These are phyloP conservation scores for Fusarium tupiense DNA, from an alignment of 2,329 filamentous ascomycete species.

Conservation along the genomic window DNA sequence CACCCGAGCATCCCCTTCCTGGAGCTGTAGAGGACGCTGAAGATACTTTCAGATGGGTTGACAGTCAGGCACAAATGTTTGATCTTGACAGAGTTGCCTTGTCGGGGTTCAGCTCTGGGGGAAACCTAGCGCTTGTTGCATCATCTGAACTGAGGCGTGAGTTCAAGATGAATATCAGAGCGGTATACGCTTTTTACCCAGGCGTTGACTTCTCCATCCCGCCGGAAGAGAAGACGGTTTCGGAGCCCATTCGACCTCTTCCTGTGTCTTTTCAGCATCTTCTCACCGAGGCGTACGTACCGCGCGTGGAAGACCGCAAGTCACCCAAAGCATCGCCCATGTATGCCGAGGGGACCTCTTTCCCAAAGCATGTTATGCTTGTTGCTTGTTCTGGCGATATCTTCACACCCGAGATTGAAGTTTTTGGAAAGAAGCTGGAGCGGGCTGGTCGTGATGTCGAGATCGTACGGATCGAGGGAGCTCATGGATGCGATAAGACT, in stretches of 20 bases:
- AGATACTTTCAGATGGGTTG: slow-evolving; percentile 49
- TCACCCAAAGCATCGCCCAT: slow-evolving; percentile 49
- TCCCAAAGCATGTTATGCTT: slow-evolving; percentile 36
- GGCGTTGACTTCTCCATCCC: slow-evolving; percentile 45
- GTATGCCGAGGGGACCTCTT: slow-evolving; percentile 36
- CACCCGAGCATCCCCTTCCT: slow-evolving; percentile 53
- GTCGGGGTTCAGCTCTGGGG: slow-evolving; percentile 59
- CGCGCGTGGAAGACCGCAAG: slow-evolving; percentile 37
- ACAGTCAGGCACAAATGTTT: slow-evolving; percentile 40
- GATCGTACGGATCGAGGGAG: slow-evolving; percentile 17
- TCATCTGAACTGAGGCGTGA: slow-evolving; percentile 41
- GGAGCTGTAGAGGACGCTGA: slow-evolving; percentile 45
- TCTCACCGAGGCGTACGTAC: slow-evolving; percentile 49
- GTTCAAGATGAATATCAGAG: slow-evolving; percentile 55
- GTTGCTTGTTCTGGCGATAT: slow-evolving; percentile 49
- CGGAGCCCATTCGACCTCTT: slow-evolving; percentile 32
- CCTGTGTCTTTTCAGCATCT: slow-evolving; percentile 25
- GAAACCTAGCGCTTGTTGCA: slow-evolving; percentile 52
- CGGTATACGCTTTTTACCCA: slow-evolving; percentile 59
- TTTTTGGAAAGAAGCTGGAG: slow-evolving; percentile 41
- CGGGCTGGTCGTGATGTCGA: slow-evolving; percentile 11
- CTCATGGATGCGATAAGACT: slow-evolving; percentile 40
- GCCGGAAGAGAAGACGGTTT: slow-evolving; percentile 43
- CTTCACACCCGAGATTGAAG: slow-evolving; percentile 49
- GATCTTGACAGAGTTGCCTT: slow-evolving; percentile 52